Evolutionary conservation across 495 filamentous ascomycete species (phyloP).

Genomic region (Durotheca rogersii): DNA sequence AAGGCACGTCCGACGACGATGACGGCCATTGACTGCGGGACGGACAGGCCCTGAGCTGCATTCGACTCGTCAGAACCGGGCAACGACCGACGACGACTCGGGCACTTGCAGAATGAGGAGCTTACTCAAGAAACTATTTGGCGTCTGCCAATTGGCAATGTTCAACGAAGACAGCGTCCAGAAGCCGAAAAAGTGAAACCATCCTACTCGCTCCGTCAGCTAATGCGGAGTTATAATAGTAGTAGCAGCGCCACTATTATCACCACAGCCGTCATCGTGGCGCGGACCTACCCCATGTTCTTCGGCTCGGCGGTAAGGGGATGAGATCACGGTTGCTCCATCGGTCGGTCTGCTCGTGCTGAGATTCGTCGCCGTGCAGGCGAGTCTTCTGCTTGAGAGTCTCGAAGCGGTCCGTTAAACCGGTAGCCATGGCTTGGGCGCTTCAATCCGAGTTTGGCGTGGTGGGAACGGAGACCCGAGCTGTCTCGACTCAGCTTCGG

Average conservation of each 20-base stretch:
- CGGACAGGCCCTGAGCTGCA: conserved; percentile 37
- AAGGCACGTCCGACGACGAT: conserved; percentile 36
- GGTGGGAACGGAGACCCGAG: not conserved
- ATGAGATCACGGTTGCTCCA: conserved; percentile 40
- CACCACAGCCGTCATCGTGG: too few species aligned
- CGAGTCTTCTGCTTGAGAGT: conserved; percentile 27
- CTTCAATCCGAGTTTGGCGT: not conserved
- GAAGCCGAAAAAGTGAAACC: conserved; percentile 34
- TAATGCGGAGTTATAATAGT: not conserved
- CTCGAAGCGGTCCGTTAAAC: conserved; percentile 26
- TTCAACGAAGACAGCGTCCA: conserved; percentile 36
- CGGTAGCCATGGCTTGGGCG: conserved; percentile 12
- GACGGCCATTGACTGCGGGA: conserved; percentile 39
- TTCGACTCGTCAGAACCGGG: not conserved
- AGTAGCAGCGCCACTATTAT: not conserved
- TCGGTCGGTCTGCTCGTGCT: conserved; percentile 30
- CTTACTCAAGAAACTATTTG: conserved; percentile 41
- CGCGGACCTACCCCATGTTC: conserved; percentile 37
- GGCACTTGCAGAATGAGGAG: not conserved
- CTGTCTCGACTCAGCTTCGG: not conserved
- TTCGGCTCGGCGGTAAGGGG: conserved; percentile 35
- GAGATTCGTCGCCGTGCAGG: conserved; percentile 29
- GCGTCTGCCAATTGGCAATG: conserved; percentile 41
- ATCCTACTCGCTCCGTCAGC: conserved; percentile 18
- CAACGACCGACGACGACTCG: not conserved